Evolutionary conservation across 768 basidiomycete genomes (phyloP).

Genomic region (Rhizopogon vesiculosus): DNA sequence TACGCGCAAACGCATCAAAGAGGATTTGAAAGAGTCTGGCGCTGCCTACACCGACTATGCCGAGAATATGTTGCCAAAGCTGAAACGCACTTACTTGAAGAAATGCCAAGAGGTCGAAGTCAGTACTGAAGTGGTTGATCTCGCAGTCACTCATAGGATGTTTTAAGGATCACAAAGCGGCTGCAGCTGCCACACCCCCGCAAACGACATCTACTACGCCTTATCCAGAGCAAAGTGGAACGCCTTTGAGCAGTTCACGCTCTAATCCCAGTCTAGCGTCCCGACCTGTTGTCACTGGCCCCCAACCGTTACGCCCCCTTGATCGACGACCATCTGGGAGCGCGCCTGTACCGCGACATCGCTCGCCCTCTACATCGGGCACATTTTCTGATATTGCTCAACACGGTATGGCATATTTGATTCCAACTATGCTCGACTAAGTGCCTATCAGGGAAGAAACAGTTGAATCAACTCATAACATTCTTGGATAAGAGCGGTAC

Average conservation of each 20-base stretch:
- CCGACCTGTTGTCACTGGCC: constrained; percentile 57
- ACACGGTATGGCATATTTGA: constrained; percentile 49
- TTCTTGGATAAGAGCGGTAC: constrained; percentile 75
- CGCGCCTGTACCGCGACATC: constrained; percentile 40
- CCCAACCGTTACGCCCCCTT: constrained; percentile 71
- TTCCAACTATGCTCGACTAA: neutral
- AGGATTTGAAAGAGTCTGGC: constrained; percentile 81
- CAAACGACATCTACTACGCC: constrained; percentile 25
- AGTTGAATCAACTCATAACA: constrained; percentile 81
- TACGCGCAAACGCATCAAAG: constrained; percentile 87
- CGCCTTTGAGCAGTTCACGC: constrained; percentile 33
- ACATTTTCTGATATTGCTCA: constrained; percentile 86
- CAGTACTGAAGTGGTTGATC: constrained; percentile 9
- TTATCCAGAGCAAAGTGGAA: constrained; percentile 25
- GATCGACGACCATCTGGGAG: constrained; percentile 70
- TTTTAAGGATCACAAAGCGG: constrained; percentile 61
- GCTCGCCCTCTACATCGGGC: constrained; percentile 78
- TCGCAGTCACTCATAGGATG: constrained; percentile 1
- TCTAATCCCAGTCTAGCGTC: constrained; percentile 42
- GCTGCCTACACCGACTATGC: constrained; percentile 76
- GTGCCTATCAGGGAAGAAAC: constrained; percentile 62
- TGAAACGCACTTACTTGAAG: constrained; percentile 76
- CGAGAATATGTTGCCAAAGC: constrained; percentile 71
- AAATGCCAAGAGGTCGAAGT: constrained; percentile 90
- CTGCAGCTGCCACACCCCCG: constrained; percentile 30